These are phyloP conservation scores for Cyclotella cryptica DNA, from an alignment of 108 stramenopile species.

Conservation along the genomic window DNA sequence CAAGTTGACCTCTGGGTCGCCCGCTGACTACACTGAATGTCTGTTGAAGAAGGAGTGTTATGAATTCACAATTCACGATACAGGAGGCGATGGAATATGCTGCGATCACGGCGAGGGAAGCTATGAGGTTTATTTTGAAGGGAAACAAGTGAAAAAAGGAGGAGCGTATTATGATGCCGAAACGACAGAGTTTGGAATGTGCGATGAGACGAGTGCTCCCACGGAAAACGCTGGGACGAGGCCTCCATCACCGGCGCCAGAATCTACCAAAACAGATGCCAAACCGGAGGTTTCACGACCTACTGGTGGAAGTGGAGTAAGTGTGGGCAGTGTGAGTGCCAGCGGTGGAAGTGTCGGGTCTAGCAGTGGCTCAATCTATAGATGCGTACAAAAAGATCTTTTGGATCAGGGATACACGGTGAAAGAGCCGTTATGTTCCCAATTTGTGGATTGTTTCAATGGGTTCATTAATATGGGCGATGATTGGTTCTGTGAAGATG, in stretches of 20 bases:
- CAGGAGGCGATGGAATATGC: constrained; percentile 54
- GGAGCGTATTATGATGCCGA: constrained; percentile 44
- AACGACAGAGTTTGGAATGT: constrained; percentile 30
- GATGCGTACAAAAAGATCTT: constrained; percentile 27
- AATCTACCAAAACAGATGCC: not conserved
- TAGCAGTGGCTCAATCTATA: constrained; percentile 17
- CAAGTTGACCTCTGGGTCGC: not conserved
- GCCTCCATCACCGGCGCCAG: not conserved
- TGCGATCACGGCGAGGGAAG: constrained; percentile 48
- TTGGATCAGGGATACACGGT: constrained; percentile 29
- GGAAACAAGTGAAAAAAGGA: constrained; percentile 26
- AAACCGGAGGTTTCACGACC: too few relatives aligned
- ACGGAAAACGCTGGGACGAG: not conserved
- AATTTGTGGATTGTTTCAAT: constrained; percentile 40
- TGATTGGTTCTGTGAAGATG: constrained; percentile 46
- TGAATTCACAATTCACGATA: constrained; percentile 45
- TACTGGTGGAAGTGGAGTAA: not conserved
- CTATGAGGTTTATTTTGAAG: constrained; percentile 38
- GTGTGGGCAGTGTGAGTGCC: not conserved
- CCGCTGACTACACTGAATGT: constrained; percentile 5
- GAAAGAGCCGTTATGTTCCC: constrained; percentile 25
- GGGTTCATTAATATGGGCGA: constrained; percentile 43
- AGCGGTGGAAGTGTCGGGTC: not conserved
- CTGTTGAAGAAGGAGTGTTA: constrained; percentile 15
- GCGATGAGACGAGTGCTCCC: constrained; percentile 14